Base-by-base conservation (phyloP, 305 asterid genomes). In the Rubia tinctorum region DNA sequence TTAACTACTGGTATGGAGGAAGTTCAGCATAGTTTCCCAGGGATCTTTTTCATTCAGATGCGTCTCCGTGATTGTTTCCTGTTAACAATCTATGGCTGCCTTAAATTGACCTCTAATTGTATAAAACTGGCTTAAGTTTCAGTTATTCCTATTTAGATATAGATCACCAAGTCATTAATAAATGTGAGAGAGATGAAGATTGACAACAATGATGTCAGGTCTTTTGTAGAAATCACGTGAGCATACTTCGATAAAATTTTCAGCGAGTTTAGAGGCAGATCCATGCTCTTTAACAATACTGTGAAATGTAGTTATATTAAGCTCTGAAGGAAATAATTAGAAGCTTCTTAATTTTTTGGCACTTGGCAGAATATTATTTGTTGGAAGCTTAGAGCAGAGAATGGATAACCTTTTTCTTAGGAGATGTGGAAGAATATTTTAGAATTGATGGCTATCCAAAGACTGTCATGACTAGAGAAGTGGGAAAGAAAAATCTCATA, bases 11-110 rank as follows among this genome's bases (percentile, higher is more conserved):
- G 6, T 22, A 51, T 15, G 7, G 25, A 49, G 14, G 17, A 22
- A 49, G 58, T 25, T 14, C 51, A 30, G 27, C 9, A 5, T 15
- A 20, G 39, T 20, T 68, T 17, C 22, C 7, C 2, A 53, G 64
- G 49, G 44, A 0, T 34, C 12, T 70, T 18, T 37, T 14, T 34
- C 34, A 58, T 30, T 70, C 25, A 8, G n/a, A 9, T 53, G 34
- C 27, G 51, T 70, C 62, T 69, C 63, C 17, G 42, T 30, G 65
- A 49, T 53, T 34, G 56, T 15, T 55, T 69, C 30, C 30, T 49
- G 7, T 11, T 40, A 13, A 49, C 44, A 40, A 47, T 61, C 44
- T 17, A 49, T 49, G 20, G 13, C 9, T 5, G 27, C 73, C 30
- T 69, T 30, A 49, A 49, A 3, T 17, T 17, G 15, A 2, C 49